Evolutionary conservation across 2,329 filamentous ascomycete species (phyloP).

Genomic region (Colletotrichum sp.): DNA sequence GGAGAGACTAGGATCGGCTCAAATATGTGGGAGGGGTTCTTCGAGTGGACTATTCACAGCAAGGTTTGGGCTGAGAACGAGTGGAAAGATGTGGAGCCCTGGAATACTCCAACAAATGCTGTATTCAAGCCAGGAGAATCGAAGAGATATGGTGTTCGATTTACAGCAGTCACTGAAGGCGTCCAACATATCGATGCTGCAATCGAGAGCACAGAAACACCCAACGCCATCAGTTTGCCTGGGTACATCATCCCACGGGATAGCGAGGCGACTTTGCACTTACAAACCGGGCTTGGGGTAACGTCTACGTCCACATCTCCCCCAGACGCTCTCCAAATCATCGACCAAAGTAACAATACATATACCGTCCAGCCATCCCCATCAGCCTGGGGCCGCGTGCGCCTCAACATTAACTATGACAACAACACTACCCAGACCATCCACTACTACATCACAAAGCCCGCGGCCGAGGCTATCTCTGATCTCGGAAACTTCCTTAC

Average conservation of each 20-base stretch:
- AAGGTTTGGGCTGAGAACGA: constrained; percentile 60
- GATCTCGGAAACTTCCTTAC: constrained; percentile 58
- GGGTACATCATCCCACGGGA: constrained; percentile 58
- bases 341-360: neutral
- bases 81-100: constrained; percentile 51
- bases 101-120: constrained; percentile 64
- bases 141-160: constrained; percentile 53
- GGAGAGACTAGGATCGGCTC: constrained; percentile 47
- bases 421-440: constrained; percentile 54
- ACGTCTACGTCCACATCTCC: constrained; percentile 42
- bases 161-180: constrained; percentile 47
- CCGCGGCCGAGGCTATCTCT: constrained; percentile 42
- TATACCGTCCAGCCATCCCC: constrained; percentile 48
- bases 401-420: constrained; percentile 49
- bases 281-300: constrained; percentile 44
- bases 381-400: constrained; percentile 51
- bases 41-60: constrained; percentile 61
- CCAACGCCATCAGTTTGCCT: constrained; percentile 55
- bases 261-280: constrained; percentile 45
- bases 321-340: constrained; percentile 36
- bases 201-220: constrained; percentile 44
- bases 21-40: constrained; percentile 63
- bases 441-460: constrained; percentile 59
- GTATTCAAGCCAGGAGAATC: constrained; percentile 50
- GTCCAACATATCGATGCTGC: constrained; percentile 51